Evolutionary conservation across 352 stramenopile species (phyloP), one percentile per base, ranked within the genome.

Genomic region (Pythium volutum): DNA sequence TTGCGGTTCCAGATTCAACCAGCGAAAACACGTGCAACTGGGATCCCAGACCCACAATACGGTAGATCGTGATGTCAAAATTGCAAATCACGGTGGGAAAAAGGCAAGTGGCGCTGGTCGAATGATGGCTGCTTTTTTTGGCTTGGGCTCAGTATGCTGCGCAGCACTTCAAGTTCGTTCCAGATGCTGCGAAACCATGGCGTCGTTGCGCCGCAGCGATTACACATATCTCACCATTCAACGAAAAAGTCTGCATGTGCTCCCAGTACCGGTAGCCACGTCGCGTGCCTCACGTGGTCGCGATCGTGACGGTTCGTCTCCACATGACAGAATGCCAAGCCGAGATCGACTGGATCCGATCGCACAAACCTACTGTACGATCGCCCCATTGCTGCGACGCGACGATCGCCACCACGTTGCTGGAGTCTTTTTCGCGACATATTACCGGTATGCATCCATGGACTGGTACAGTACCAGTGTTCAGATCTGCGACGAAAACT

Each of bases 1-100:
- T 62, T 62, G 55, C 53, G 55, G 55, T 62, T 49, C 43, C 22
- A 38, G 36, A 42, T 42, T 42, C 36, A 62, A 55, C 45, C 22
- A 48, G 53, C 48, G n/a, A 9, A 33, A 31, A n/a, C 18, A n/a
- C 3, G 18, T 18, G 25, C 8, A 33, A n/a, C 38, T 51, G 53
- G 52, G 53, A 42, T 59, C 26, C 29, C 29, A 55, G 49, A 55
- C 31, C 11, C 49, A 55, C 14, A 46, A 34, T 23, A 55, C 29
- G 49, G 31, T 55, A 51, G 22, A 20, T 34, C 14, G 11, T 33
- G 12, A 10, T 20, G 9, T 34, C 29, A 34, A 5, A 34, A 51
- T 51, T 34, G 5, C 45, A 51, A 6, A 27, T 20, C 6, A 51
- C 45, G 45, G 25, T 39, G 18, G 4, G 25, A 29, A 38, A 50